Evolutionary conservation across 192 early-diverging fungal genomes (phyloP).

Genomic region (Thamnidium elegans): DNA sequence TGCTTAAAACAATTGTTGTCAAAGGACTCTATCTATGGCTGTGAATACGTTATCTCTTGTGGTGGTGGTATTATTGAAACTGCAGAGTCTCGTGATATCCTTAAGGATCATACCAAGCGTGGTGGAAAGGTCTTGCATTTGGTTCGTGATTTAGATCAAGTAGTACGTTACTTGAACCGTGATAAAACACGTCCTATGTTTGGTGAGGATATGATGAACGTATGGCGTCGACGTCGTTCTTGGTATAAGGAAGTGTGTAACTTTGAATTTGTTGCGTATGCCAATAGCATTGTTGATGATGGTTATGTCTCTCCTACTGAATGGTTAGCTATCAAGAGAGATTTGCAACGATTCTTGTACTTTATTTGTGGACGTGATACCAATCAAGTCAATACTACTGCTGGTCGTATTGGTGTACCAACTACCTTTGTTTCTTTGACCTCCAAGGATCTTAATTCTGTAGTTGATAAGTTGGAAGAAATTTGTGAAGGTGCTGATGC

Average conservation of each 20-base stretch:
- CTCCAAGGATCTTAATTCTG: conserved; percentile 54
- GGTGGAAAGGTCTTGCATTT: conserved; percentile 78
- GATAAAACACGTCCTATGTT: conserved; percentile 86
- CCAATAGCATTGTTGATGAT: conserved; percentile 31
- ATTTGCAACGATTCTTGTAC: conserved; percentile 66
- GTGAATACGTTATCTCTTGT: conserved; percentile 76
- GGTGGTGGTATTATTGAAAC: conserved; percentile 96
- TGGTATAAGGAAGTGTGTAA: conserved; percentile 80
- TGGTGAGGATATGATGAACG: conserved; percentile 73
- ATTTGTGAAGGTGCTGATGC: conserved; percentile 82
- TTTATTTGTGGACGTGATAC: conserved; percentile 57
- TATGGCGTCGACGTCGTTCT: conserved; percentile 74
- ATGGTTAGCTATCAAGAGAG: conserved; percentile 76
- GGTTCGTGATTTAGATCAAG: conserved; percentile 73
- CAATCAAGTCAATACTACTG: conserved; percentile 24
- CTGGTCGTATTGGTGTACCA: conserved; percentile 39
- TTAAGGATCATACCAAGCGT: conserved; percentile 58
- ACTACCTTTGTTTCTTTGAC: conserved; percentile 91
- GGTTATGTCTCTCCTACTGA: conserved; percentile 45
- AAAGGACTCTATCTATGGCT: conserved; percentile 43
- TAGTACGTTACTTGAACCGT: conserved; percentile 72
- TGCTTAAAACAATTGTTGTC: conserved; percentile 62
- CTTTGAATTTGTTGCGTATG: conserved; percentile 72
- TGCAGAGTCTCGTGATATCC: conserved; percentile 56
- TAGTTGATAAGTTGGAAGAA: conserved; percentile 51